These are phyloP conservation scores for Sporothrix inflata DNA, from an alignment of 2,329 filamentous ascomycete genomes.

Conservation along the genomic window DNA sequence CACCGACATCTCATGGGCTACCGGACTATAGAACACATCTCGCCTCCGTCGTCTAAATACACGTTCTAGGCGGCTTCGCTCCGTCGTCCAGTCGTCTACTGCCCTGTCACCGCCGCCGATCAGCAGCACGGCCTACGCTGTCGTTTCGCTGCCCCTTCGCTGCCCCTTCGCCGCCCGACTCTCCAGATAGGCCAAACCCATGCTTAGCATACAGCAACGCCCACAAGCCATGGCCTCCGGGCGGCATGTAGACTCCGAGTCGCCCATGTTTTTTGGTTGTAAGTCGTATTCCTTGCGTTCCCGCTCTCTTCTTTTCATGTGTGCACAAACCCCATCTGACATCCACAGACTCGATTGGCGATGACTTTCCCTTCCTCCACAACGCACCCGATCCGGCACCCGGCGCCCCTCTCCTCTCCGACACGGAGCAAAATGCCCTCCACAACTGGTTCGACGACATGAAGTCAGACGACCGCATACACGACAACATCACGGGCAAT, in stretches of 20 bases:
- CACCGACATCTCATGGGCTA: background rate
- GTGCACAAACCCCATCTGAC: constrained; percentile 36
- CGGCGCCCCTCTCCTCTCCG: constrained; percentile 67
- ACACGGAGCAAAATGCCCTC: constrained; percentile 62
- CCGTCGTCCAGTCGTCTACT: background rate
- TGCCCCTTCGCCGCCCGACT: background rate
- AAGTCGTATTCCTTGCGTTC: constrained; percentile 43
- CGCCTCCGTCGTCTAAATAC: background rate
- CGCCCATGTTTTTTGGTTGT: constrained; percentile 67
- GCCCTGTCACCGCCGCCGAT: background rate
- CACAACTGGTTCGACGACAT: constrained; percentile 61
- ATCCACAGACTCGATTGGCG: constrained; percentile 50
- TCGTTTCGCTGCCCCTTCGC: background rate
- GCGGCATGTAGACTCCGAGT: constrained; percentile 54
- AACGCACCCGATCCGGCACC: constrained; percentile 65
- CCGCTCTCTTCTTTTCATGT: background rate
- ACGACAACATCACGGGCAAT: constrained; percentile 46
- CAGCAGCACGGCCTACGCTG: background rate
- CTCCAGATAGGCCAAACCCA: constrained; percentile 41
- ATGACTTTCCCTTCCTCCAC: constrained; percentile 48
- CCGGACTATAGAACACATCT: too few species aligned
- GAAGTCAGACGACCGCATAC: constrained; percentile 48
- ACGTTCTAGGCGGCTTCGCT: background rate
- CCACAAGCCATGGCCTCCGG: constrained; percentile 61
- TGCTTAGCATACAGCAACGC: constrained; percentile 58